Evolutionary conservation across 2,329 filamentous ascomycete species (phyloP).

Genomic region (Nemania sp.): DNA sequence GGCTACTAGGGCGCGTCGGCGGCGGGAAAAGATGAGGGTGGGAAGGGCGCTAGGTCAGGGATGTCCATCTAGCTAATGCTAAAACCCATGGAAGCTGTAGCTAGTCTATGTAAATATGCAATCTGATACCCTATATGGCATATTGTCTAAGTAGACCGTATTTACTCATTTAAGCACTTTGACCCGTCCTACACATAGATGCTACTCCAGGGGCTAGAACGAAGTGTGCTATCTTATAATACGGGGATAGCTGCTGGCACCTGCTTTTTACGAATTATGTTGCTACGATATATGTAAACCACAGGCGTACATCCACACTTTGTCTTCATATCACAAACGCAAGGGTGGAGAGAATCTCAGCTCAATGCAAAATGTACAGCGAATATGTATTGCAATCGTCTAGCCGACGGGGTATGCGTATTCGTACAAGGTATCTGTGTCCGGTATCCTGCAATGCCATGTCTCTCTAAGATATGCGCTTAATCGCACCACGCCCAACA

Average conservation of each 20-base stretch:
- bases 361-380: background rate
- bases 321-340: background rate
- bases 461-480: background rate
- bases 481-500: background rate
- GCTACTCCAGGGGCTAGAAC: background rate
- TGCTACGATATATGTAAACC: background rate
- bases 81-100: background rate
- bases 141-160: background rate
- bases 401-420: background rate
- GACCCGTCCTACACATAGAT: too few relatives aligned
- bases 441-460: too few relatives aligned
- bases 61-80: too few relatives aligned
- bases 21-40: background rate
- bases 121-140: background rate
- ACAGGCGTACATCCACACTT: too few relatives aligned
- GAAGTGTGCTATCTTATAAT: background rate
- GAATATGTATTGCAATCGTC: conserved; percentile 15
- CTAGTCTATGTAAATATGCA: background rate
- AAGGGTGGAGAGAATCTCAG: background rate
- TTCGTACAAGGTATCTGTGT: conserved; percentile 7
- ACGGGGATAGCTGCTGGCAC: too few relatives aligned
- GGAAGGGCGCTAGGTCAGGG: background rate
- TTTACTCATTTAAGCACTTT: background rate
- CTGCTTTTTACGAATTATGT: too few relatives aligned
- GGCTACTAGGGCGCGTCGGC: background rate